phyloP scores from a whole-genome alignment of 495 filamentous ascomycete species.

The Neurospora sp. region DNA sequence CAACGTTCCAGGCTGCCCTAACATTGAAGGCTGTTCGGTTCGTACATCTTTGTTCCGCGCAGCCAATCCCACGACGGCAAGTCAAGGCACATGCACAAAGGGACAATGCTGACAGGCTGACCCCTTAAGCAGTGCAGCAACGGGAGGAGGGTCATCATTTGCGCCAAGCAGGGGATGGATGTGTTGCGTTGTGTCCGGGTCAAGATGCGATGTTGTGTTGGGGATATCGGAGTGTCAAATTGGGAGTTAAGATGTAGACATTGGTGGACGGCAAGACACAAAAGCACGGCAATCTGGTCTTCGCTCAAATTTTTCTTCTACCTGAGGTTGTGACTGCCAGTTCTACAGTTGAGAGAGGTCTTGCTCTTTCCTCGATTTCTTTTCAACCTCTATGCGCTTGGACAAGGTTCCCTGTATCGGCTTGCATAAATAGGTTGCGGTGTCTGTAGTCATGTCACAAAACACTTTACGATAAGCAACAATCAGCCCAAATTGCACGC shows the following conservation, averaged over 20 bases:
- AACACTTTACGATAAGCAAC: neutral
- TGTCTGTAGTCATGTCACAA: neutral
- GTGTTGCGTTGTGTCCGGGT: neutral
- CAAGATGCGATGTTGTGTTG: neutral
- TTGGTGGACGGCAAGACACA: neutral
- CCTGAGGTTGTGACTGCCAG: neutral
- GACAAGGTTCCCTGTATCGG: neutral
- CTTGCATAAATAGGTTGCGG: neutral
- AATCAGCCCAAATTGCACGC: neutral
- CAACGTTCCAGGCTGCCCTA: neutral
- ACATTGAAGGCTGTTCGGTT: neutral
- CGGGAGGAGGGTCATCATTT: neutral
- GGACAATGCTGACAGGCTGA: slow-evolving; percentile 18
- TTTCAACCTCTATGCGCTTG: neutral
- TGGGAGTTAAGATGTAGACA: neutral
- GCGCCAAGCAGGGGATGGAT: neutral
- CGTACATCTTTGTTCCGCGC: neutral
- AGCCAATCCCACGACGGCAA: slow-evolving; percentile 8
- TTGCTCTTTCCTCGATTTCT: neutral
- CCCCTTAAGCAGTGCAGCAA: neutral
- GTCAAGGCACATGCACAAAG: slow-evolving; percentile 19
- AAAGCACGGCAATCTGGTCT: neutral
- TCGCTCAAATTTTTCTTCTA: neutral
- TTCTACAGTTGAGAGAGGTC: neutral
- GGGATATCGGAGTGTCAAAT: neutral